phyloP scores from a whole-genome alignment of 1,139 yeast species.

The Geotrichum phurueaensis region DNA sequence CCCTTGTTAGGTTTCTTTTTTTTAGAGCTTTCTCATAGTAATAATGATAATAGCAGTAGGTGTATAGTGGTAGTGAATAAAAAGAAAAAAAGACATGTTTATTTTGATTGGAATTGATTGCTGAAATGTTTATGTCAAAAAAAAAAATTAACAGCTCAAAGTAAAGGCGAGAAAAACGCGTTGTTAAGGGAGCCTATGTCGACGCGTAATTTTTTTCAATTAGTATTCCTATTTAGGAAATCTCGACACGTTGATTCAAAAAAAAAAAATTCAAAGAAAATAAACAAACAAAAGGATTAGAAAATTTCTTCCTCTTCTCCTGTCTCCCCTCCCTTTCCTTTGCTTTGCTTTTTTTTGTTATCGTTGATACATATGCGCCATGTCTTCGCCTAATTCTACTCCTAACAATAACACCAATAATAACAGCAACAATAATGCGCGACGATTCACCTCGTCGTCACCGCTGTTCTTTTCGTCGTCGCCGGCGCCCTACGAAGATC shows the following conservation, averaged over 20 bases:
- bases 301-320: background rate
- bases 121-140: background rate
- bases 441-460: constrained; percentile 42
- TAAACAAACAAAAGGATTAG: constrained; percentile 1
- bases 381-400: background rate
- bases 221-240: constrained; percentile 2
- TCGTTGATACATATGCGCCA: background rate
- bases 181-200: background rate
- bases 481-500: constrained; percentile 26
- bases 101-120: no score
- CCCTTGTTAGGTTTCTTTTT: no score
- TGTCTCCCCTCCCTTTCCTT: background rate
- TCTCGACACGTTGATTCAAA: background rate
- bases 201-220: constrained; percentile 7
- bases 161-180: background rate
- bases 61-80: background rate
- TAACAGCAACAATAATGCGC: background rate
- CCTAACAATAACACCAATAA: background rate
- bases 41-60: background rate
- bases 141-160: background rate
- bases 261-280: background rate
- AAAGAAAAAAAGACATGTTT: background rate
- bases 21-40: background rate
- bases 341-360: background rate
- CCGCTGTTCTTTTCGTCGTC: constrained; percentile 60